Conservation (phyloP, 1,284 basidiomycete species). For the Pseudozyma sp. region DNA sequence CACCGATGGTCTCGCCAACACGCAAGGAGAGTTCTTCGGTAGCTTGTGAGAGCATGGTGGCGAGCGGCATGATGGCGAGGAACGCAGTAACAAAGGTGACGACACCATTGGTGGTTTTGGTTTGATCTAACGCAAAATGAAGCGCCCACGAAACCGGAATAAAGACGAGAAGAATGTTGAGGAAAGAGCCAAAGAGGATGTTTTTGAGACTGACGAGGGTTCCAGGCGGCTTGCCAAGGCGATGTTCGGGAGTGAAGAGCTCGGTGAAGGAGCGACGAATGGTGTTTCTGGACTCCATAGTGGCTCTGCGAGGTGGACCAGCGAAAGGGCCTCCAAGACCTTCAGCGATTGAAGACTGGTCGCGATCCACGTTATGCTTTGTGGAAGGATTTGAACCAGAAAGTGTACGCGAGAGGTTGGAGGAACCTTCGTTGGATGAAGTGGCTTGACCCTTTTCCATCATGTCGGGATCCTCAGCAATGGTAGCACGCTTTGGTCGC, state of each 20-base stretch:
- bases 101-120: slow-evolving; percentile 35
- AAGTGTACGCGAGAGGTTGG: slow-evolving; percentile 22
- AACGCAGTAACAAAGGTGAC: slow-evolving; percentile 59
- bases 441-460: slow-evolving; percentile 42
- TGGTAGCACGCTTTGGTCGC: slow-evolving; percentile 47
- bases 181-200: slow-evolving; percentile 40
- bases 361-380: slow-evolving; percentile 28
- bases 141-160: slow-evolving; percentile 62
- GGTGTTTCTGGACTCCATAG: slow-evolving; percentile 39
- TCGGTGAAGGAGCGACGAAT: slow-evolving; percentile 52
- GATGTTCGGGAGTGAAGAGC: slow-evolving; percentile 55
- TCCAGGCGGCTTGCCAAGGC: slow-evolving; percentile 40
- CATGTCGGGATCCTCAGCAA: slow-evolving; percentile 43
- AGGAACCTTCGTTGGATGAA: slow-evolving; percentile 32
- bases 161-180: slow-evolving; percentile 57
- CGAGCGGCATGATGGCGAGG: slow-evolving; percentile 63
- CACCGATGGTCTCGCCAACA: slow-evolving; percentile 62
- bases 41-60: slow-evolving; percentile 57
- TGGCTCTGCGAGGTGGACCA: slow-evolving; percentile 48
- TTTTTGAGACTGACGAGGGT: slow-evolving; percentile 46
- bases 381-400: slow-evolving; percentile 22
- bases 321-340: slow-evolving; percentile 48
- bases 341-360: slow-evolving; percentile 34
- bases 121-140: slow-evolving; percentile 53
- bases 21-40: slow-evolving; percentile 63